Conservation (phyloP, 192 early-diverging fungal species). For the Dimargaris cristalligena region DNA sequence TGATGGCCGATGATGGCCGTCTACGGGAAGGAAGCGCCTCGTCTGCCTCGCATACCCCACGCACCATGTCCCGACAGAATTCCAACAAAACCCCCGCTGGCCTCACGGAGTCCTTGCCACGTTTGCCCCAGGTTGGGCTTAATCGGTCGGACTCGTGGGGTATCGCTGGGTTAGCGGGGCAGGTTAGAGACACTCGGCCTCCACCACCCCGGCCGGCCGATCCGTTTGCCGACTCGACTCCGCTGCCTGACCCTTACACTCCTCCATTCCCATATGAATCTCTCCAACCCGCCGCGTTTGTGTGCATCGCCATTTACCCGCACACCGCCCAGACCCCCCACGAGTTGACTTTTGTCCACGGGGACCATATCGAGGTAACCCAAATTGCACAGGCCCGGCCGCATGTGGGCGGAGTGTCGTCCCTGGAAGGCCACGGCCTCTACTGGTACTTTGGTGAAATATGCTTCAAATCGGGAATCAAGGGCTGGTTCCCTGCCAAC, state of each 20-base stretch:
- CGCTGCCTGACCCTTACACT: neutral
- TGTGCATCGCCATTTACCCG: neutral
- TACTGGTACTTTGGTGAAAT: slow-evolving; percentile 4
- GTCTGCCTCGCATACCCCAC: neutral
- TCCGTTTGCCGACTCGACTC: neutral
- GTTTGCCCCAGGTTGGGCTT: neutral
- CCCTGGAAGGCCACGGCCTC: neutral
- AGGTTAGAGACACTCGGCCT: neutral
- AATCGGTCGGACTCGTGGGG: slow-evolving; percentile 10
- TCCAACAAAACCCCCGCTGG: neutral
- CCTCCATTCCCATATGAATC: neutral
- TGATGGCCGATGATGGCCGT: neutral
- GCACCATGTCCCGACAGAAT: slow-evolving; percentile 1
- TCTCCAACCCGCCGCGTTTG: neutral
- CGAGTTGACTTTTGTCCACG: neutral
- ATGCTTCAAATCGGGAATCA: neutral
- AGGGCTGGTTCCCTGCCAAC: slow-evolving; percentile 6
- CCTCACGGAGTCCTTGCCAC: neutral
- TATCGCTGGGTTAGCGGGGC: neutral
- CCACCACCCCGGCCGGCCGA: neutral
- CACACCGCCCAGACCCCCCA: neutral
- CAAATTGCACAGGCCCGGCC: neutral
- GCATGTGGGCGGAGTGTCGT: neutral
- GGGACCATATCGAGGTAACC: neutral
- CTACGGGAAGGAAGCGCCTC: neutral